Evolutionary conservation across 805 yeast genomes (phyloP).

Genomic region (Candida khao-thaluensis): DNA sequence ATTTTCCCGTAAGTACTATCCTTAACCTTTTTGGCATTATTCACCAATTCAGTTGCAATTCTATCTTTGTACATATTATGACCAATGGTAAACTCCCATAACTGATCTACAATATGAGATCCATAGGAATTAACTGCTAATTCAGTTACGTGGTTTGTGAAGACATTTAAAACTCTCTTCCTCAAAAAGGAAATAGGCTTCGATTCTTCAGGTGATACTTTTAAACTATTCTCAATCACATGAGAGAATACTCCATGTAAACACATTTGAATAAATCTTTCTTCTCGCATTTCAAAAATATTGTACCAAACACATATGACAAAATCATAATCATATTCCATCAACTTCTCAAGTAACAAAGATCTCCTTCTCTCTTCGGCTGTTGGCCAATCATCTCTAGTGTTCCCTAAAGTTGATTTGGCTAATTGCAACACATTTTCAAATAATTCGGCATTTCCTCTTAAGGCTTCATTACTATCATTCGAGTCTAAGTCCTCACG

Average conservation of each 20-base stretch:
- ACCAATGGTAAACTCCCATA: constrained; percentile 76
- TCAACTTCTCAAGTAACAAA: constrained; percentile 67
- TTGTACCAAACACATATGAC: constrained; percentile 58
- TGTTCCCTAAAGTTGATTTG: constrained; percentile 75
- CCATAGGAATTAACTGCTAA: constrained; percentile 86
- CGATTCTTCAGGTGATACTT: constrained; percentile 44
- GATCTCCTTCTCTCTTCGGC: constrained; percentile 84
- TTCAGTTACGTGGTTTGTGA: constrained; percentile 53
- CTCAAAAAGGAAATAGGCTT: constrained; percentile 53
- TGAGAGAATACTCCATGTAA: constrained; percentile 89
- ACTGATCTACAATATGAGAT: constrained; percentile 82
- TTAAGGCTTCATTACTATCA: constrained; percentile 8
- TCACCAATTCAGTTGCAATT: constrained; percentile 65
- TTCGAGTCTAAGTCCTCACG: constrained; percentile 14
- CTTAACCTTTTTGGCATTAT: constrained; percentile 66
- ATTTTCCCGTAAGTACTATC: constrained; percentile 82
- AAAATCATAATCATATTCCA: constrained; percentile 64
- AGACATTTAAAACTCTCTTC: constrained; percentile 65
- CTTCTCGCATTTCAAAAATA: constrained; percentile 58
- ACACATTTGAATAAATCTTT: constrained; percentile 69
- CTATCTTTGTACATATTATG: constrained; percentile 85
- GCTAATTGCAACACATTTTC: constrained; percentile 67
- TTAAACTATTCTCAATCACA: constrained; percentile 64
- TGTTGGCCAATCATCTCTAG: constrained; percentile 88
- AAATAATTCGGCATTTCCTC: constrained; percentile 46